Base-by-base conservation (phyloP, 2,329 filamentous ascomycete species). In the Verticillium zaregamsianum region DNA sequence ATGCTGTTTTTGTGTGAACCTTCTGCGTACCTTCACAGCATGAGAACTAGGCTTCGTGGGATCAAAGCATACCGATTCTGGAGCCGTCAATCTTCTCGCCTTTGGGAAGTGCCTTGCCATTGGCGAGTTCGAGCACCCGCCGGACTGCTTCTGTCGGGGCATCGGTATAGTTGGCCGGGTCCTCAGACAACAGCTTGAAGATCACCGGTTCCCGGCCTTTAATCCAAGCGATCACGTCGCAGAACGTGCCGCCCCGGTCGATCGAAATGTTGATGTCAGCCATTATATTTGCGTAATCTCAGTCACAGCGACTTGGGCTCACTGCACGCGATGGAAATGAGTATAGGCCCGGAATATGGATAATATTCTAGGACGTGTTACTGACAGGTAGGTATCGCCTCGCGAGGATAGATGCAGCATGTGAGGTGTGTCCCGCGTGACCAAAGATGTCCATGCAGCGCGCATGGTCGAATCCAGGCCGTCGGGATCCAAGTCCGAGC, bases 151-250 rank as follows among this genome's bases (percentile, higher is more conserved):
- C 89, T 17, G 90, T 79, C 0, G 89, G 89, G 2, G 89, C 89
- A 76, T 91, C 89, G 49, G 85, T 78, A 72, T 91, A 91, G 71
- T 90, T 90, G 33, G 80, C 75, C 0, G 89, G 88, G 68, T 92
- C 89, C 66, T 90, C 90, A 0, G 90, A 92, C 14, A 93, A 81
- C 1, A 93, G 79, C 72, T 92, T 92, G 72, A 92, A 89, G 59
- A 91, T 77, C 57, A 91, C 80, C 64, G 90, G 86, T 71, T 90
- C 86, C 70, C 85, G 80, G 76, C 88, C 87, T 65, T 82, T 81
- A 20, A 87, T 85, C 2, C 81, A 83, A 60, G 87, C 88, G 5
- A 87, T 85, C 63, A 89, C 89, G 71, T 92, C 89, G 62, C 88
- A 91, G 73, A 92, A 91, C n/a, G 89, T 91, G 62, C 89, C 89